Base-by-base conservation (phyloP, 768 basidiomycete genomes). In the Floccularia luteovirens region DNA sequence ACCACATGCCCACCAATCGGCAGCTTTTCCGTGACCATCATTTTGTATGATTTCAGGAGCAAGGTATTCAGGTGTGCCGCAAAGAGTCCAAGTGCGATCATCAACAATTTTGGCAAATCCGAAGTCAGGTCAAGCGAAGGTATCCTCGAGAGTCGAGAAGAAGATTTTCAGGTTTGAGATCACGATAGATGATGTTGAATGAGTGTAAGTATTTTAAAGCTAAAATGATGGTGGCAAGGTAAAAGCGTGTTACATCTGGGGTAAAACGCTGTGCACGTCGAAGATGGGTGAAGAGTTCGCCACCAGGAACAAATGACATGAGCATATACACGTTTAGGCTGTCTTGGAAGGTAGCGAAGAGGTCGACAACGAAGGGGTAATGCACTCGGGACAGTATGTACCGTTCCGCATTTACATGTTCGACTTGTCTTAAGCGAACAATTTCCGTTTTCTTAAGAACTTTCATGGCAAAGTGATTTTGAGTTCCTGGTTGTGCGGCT, bases 1-100 rank as follows among this genome's bases (percentile, higher is more conserved):
- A 14, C 96, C 96, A 52, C 92, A 85, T 6, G 96, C 94, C 96
- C 96, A 99, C 92, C 92, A 99, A 57, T 99, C 94, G 4, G 92
- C 93, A 6, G 93, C 92, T 59, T 96, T 94, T 8, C 92, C 92
- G 60, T 99, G 96, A 8, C 96, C 96, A 46, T 94, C 92, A 4
- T 90, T 91, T 54, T 94, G 85, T 43, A 99, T 96, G 43, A 99
- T 96, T 63, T 99, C 96, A 14, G 96, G 96, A 2, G 96, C 94
- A 25, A 99, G 80, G 57, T 99, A 98, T 62, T 93, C 90, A 14
- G 91, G 90, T 7, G 90, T 94, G 24, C 90, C 90, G 53, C 96
- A 99, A 23, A 99, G 72, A 5, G 96, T 99, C 82, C 89, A 98
- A 4, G 96, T 98, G 59, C 93, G 86, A 58, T 97, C 94, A 48